Conservation (phyloP, 164 flowering plant genomes). For the Vitis amurensis region DNA sequence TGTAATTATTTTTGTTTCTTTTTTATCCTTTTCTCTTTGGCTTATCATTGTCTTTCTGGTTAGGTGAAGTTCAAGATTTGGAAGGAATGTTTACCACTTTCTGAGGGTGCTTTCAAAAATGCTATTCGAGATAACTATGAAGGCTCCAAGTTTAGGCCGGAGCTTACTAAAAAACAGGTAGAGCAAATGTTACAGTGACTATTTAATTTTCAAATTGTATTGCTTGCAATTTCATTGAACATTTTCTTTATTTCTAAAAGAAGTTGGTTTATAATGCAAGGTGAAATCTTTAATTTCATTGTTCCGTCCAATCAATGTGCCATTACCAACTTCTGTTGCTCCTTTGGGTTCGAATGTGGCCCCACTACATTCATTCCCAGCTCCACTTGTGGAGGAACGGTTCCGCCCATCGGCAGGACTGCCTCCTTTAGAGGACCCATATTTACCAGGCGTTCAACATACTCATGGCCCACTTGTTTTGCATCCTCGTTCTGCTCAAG, state of each 20-base stretch:
- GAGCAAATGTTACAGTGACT: neutral
- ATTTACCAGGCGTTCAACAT: neutral
- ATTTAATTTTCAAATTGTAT: too few relatives aligned
- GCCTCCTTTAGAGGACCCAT: slow-evolving; percentile 16
- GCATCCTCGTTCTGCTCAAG: neutral
- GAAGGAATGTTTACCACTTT: slow-evolving; percentile 50
- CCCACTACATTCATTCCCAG: too few relatives aligned
- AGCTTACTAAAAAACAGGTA: slow-evolving; percentile 36
- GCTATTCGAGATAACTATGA: slow-evolving; percentile 41
- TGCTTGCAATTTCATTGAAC: too few relatives aligned
- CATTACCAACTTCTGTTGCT: slow-evolving; percentile 1
- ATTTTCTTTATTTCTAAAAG: neutral
- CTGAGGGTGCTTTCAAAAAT: slow-evolving; percentile 40
- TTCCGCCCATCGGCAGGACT: slow-evolving; percentile 7
- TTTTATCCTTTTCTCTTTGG: neutral
- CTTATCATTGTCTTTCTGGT: neutral
- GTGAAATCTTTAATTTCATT: slow-evolving; percentile 27
- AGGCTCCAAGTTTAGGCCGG: slow-evolving; percentile 33
- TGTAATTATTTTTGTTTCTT: neutral
- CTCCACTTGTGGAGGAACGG: too few relatives aligned
- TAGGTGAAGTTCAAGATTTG: slow-evolving; percentile 48
- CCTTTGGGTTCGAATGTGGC: slow-evolving; percentile 6
- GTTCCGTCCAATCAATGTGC: slow-evolving; percentile 32
- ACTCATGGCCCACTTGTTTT: slow-evolving; percentile 1
- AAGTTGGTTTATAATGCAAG: slow-evolving; percentile 21